Percentiles rank a stretch among this genome's conserved stretches.
Conservation (phyloP, 2,329 filamentous ascomycete genomes). For the Alternaria sp. region DNA sequence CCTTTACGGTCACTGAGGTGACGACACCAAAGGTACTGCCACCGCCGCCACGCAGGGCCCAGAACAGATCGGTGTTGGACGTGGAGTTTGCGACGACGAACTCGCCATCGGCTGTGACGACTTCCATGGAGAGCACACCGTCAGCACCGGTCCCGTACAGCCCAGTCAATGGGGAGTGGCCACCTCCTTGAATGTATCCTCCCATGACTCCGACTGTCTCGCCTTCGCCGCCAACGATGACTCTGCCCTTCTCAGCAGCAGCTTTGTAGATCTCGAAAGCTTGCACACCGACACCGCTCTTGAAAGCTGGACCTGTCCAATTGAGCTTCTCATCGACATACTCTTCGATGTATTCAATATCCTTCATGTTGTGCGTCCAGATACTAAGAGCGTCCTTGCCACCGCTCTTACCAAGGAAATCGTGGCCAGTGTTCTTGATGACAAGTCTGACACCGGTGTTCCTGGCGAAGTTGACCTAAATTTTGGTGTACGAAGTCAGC, state of each 20-base stretch:
- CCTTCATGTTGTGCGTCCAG: slow-evolving; percentile 51
- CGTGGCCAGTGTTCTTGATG: slow-evolving; percentile 50
- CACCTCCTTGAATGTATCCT: slow-evolving; percentile 60
- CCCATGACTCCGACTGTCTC: slow-evolving; percentile 62
- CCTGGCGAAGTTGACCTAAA: slow-evolving; percentile 44
- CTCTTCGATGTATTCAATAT: slow-evolving; percentile 47
- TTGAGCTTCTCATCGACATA: slow-evolving; percentile 43
- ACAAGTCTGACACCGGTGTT: slow-evolving; percentile 46
- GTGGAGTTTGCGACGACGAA: slow-evolving; percentile 44
- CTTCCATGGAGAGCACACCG: slow-evolving; percentile 48
- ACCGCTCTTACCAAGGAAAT: slow-evolving; percentile 49
- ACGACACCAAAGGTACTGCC: slow-evolving; percentile 49
- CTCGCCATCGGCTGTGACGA: slow-evolving; percentile 45
- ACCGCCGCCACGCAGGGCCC: slow-evolving; percentile 49
- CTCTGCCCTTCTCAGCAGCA: slow-evolving; percentile 58
- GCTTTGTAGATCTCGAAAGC: slow-evolving; percentile 63
- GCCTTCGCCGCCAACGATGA: slow-evolving; percentile 62
- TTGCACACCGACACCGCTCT: slow-evolving; percentile 64
- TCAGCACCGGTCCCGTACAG: slow-evolving; percentile 54
- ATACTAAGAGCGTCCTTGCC: slow-evolving; percentile 49
- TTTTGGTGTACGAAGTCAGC: too few relatives aligned
- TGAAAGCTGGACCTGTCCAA: slow-evolving; percentile 61
- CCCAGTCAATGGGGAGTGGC: slow-evolving; percentile 62
- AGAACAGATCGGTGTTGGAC: slow-evolving; percentile 47
- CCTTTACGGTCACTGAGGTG: slow-evolving; percentile 47